phyloP scores from a whole-genome alignment of 2,329 filamentous ascomycete genomes.

The Botryosphaeria agaves region DNA sequence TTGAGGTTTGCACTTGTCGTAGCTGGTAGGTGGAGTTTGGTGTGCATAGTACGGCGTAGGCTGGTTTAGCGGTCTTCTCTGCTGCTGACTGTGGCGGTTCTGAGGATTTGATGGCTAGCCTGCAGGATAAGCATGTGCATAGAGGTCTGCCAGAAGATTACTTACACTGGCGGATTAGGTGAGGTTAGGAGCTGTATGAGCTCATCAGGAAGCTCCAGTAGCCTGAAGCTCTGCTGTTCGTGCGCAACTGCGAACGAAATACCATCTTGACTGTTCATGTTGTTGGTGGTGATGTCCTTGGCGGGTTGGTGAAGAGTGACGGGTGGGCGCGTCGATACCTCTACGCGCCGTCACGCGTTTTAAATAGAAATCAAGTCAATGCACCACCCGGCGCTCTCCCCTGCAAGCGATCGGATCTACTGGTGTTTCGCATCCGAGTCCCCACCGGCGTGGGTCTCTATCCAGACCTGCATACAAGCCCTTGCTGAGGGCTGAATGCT shows the following conservation, averaged over 20 bases:
- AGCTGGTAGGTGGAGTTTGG: slow-evolving; percentile 38
- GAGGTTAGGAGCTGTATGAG: slow-evolving; percentile 35
- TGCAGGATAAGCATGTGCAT: slow-evolving; percentile 9
- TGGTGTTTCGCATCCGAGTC: no score
- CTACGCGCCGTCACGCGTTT: no score
- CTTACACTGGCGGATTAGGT: slow-evolving; percentile 24
- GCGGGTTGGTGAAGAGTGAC: no score
- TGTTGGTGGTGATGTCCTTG: no score
- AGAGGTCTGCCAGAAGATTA: neutral
- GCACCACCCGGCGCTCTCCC: no score
- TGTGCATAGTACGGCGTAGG: slow-evolving; percentile 41
- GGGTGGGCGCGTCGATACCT: no score
- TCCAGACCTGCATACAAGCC: no score
- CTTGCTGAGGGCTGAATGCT: no score
- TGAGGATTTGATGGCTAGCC: slow-evolving; percentile 22
- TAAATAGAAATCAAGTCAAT: no score
- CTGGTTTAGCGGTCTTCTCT: slow-evolving; percentile 10
- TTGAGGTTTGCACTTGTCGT: slow-evolving; percentile 48
- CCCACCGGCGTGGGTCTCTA: no score
- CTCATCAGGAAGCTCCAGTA: slow-evolving; percentile 43
- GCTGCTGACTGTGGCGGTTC: slow-evolving; percentile 4
- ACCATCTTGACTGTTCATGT: slow-evolving; percentile 27
- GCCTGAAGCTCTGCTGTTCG: slow-evolving; percentile 34
- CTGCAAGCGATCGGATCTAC: no score
- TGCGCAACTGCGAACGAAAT: slow-evolving; percentile 25